Base-by-base conservation (phyloP, 2,329 filamentous ascomycete species). In the Calonectria pauciramosa region DNA sequence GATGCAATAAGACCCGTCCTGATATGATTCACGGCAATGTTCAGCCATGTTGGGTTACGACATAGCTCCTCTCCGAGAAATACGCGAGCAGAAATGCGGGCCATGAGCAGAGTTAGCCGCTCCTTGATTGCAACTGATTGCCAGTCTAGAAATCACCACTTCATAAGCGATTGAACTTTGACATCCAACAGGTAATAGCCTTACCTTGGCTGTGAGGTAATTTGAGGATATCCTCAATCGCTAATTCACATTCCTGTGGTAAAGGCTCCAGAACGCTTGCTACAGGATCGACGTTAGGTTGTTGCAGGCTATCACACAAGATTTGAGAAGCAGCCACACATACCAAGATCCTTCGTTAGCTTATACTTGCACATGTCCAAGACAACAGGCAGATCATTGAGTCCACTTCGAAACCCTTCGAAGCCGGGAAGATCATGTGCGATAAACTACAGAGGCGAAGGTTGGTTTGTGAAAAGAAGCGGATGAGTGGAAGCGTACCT, bases 31-130 rank as follows among this genome's bases (percentile, higher is more conserved):
- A 63, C 56, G 18, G 56, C 56, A 20, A 63, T 63, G 8, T 63
- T 63, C 8, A 63, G 34, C 56, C 56, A 63, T 41, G 36, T 26
- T 26, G 56, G 56, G 56, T 63, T 63, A 11, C 56, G 56, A 7
- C 56, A 63, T 20, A 63, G 56, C 36, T 63, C 56, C 6, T 63
- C 56, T 41, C 56, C 56, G 18, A 63, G 56, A n/a, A 63, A 63
- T 18, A 63, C 56, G 14, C 56, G 56, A 8, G 56, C 56, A 20
- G 56, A 63, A 28, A 63, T 28, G 1, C 56, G 56, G 6, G 56
- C 56, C 9, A 63, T 26, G 23, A 63, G 56, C 23, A 63, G 23
- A 30, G 38, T 63, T 2, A 63, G 23, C 10, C 34, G 34, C 14
- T 63, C 56, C 10, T 63, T 63, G 9, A 63, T 63, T 30, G 23